Evolutionary conservation across 306 rosid species (phyloP), one percentile per base, ranked within the genome.

Genomic region (Inga oerstediana): DNA sequence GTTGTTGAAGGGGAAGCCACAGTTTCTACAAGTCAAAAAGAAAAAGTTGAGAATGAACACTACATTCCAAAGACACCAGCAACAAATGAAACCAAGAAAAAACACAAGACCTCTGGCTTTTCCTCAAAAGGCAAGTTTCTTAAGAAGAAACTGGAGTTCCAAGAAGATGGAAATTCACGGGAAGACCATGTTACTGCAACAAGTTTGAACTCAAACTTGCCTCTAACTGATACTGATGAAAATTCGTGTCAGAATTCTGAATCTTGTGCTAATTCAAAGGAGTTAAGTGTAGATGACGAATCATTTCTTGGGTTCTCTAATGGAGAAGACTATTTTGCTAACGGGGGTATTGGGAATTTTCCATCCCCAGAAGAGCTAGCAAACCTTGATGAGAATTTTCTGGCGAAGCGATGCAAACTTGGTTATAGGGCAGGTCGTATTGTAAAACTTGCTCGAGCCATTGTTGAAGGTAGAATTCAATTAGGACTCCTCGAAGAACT

Each of bases 381-480:
- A 54, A 77, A 80, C 68, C 89, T 90, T 72, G 89, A 80, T 15
- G 74, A 86, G 75, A 43, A 59, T 64, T 88, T 84, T 77, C 72
- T 90, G 54, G 82, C 89, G 39, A 82, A 84, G 54, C 78, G 89
- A 72, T 88, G 93, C 84, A 82, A 81, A 24, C 93, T 90, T 8
- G 93, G 93, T 22, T 90, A 90, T 39, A 82, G 93, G 80, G 93
- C 88, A 41, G 24, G 77, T 66, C 84, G 88, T 59, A 80, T 88
- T 70, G 43, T 84, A 78, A 85, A 86, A 83, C 88, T 90, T 58
- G 89, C 88, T 51, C 78, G 39, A 66, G 84, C 82, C 44, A 84
- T 90, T 65, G 84, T 80, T 54, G 87, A 90, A 81, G 93, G 85
- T 2, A 84, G 81, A 76, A 75, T 90, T 82, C 91, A 84, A 44